Evolutionary conservation across 164 flowering plant species (phyloP).

Genomic region (Umbellularia californica): DNA sequence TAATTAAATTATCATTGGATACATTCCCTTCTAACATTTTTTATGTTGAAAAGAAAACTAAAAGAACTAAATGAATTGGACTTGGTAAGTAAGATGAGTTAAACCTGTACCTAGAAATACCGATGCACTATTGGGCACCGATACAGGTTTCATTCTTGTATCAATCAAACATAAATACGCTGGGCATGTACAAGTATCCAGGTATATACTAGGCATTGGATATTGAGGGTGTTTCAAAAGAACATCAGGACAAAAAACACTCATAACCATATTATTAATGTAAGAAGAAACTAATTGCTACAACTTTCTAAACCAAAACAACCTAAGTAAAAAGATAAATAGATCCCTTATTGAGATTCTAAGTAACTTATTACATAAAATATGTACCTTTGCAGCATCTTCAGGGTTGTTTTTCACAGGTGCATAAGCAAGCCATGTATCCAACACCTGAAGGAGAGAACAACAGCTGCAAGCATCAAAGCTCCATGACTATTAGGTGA

Average conservation of each 20-base stretch:
- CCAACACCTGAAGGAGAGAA: conserved; percentile 60
- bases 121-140: too few relatives aligned
- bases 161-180: too few relatives aligned
- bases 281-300: background rate
- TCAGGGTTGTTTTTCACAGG: conserved; percentile 99
- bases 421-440: conserved; percentile 97
- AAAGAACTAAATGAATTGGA: too few relatives aligned
- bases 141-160: too few relatives aligned
- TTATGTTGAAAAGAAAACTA: too few relatives aligned
- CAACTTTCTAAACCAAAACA: background rate
- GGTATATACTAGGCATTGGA: too few relatives aligned
- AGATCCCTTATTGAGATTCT: background rate
- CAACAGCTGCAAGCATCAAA: background rate
- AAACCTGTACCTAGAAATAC: too few relatives aligned
- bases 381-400: conserved; percentile 90
- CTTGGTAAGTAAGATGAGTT: too few relatives aligned
- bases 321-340: background rate
- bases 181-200: too few relatives aligned
- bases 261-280: background rate
- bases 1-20: too few relatives aligned
- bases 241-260: background rate
- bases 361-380: conserved; percentile 2
- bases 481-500: background rate
- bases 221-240: too few relatives aligned
- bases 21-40: too few relatives aligned